Conservation (phyloP, 768 basidiomycete species). For the Trametes villosa region DNA sequence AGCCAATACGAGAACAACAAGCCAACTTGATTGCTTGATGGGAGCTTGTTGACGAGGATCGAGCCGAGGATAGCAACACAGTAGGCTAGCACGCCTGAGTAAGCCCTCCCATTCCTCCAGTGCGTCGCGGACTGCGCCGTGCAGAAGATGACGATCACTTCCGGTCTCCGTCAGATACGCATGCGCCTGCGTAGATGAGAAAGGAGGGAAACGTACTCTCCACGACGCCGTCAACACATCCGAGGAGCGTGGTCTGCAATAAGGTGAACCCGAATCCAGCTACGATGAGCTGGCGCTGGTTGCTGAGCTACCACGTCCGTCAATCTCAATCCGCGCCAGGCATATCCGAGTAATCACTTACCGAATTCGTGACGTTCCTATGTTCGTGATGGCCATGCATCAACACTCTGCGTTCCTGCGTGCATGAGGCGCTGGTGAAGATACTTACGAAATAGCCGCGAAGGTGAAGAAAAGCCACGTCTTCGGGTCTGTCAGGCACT, state of each 20-base stretch:
- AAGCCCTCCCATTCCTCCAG: slow-evolving; percentile 62
- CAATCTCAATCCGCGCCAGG: neutral
- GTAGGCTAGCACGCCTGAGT: slow-evolving; percentile 63
- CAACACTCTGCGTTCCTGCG: neutral
- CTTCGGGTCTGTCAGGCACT: slow-evolving; percentile 71
- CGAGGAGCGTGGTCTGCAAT: slow-evolving; percentile 72
- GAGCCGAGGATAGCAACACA: slow-evolving; percentile 71
- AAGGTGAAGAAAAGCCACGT: slow-evolving; percentile 75
- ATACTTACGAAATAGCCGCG: slow-evolving; percentile 57
- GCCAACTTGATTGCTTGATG: slow-evolving; percentile 66
- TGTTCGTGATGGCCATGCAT: no score
- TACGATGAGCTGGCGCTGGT: slow-evolving; percentile 78
- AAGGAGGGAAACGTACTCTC: slow-evolving; percentile 54
- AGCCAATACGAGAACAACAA: slow-evolving; percentile 79
- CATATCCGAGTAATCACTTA: slow-evolving; percentile 37
- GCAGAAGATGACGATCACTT: slow-evolving; percentile 58
- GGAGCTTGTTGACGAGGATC: slow-evolving; percentile 68
- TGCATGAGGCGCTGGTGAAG: slow-evolving; percentile 29
- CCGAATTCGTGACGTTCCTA: slow-evolving; percentile 76
- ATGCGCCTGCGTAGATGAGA: neutral
- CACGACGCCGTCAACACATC: slow-evolving; percentile 77
- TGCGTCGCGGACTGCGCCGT: slow-evolving; percentile 48
- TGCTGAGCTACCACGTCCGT: slow-evolving; percentile 55
- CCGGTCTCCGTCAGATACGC: no score
- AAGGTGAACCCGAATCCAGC: slow-evolving; percentile 68